These are phyloP conservation scores for Lasiosphaeria miniovina DNA, from an alignment of 495 filamentous ascomycete genomes.

Conservation along the genomic window DNA sequence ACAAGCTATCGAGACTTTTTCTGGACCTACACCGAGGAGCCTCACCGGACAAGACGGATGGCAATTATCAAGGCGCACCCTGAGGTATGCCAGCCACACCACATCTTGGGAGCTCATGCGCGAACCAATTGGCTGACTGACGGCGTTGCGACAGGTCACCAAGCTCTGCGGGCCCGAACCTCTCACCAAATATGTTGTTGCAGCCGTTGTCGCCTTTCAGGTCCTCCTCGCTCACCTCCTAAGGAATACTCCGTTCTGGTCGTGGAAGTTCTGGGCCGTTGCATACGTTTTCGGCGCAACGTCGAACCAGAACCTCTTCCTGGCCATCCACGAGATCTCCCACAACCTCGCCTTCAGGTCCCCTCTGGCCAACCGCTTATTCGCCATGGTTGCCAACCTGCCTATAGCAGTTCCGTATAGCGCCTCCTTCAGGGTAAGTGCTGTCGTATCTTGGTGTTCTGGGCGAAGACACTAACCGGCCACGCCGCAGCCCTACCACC, in stretches of 20 bases:
- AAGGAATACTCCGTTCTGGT: conserved; percentile 74
- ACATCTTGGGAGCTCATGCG: neutral
- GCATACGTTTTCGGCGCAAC: conserved; percentile 95
- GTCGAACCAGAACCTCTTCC: conserved; percentile 96
- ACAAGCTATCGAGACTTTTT: conserved; percentile 54
- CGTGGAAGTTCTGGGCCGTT: conserved; percentile 76
- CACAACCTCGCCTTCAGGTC: conserved; percentile 95
- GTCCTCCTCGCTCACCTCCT: conserved; percentile 75
- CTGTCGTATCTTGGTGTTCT: neutral
- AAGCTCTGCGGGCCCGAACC: conserved; percentile 98
- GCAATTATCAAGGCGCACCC: conserved; percentile 99
- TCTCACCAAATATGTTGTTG: conserved; percentile 88
- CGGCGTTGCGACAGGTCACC: conserved; percentile 61
- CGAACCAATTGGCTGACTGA: conserved; percentile 14
- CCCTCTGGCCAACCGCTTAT: conserved; percentile 74
- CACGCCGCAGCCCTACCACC: conserved; percentile 75
- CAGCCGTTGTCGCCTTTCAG: conserved; percentile 81
- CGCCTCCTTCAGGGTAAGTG: conserved; percentile 80
- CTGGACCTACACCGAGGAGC: conserved; percentile 99
- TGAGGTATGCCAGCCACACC: conserved; percentile 56
- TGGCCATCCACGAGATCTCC: conserved; percentile 98
- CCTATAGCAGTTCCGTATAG: conserved; percentile 96
- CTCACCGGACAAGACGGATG: conserved; percentile 81
- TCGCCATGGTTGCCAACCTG: conserved; percentile 91
- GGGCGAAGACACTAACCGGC: conserved; percentile 7